Conservation (phyloP, 140 eudicot genomes). For the Erigeron philadelphicus region DNA sequence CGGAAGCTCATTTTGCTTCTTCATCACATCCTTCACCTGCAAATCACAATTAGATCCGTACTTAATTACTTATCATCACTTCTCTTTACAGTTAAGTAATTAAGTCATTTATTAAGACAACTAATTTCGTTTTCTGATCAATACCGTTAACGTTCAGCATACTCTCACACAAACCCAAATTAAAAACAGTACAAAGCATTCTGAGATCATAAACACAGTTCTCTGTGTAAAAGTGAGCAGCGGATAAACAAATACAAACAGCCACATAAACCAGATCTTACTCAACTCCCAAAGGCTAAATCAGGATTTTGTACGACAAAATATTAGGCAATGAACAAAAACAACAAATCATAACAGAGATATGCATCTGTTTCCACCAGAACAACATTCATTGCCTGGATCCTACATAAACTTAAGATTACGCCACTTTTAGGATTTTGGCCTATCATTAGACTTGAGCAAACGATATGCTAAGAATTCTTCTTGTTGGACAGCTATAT, state of each 20-base stretch:
- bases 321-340: neutral
- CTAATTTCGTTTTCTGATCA: neutral
- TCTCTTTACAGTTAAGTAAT: neutral
- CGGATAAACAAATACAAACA: neutral
- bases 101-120: neutral
- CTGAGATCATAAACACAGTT: neutral
- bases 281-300: neutral
- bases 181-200: neutral
- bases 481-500: too few species aligned
- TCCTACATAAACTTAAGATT: too few species aligned
- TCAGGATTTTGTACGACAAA: neutral
- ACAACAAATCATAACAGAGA: neutral
- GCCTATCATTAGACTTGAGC: too few species aligned
- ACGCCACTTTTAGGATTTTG: too few species aligned
- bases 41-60: conserved; percentile 26
- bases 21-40: conserved; percentile 96
- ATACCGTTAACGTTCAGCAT: neutral
- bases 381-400: neutral
- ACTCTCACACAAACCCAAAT: neutral
- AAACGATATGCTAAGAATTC: too few species aligned
- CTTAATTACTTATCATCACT: neutral
- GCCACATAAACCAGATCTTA: conserved; percentile 3
- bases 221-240: neutral
- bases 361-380: neutral
- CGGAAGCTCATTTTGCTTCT: conserved; percentile 83